These are phyloP conservation scores for Neophaeococcomyces mojaviensis DNA, from an alignment of 2,329 filamentous ascomycete genomes.

Conservation along the genomic window DNA sequence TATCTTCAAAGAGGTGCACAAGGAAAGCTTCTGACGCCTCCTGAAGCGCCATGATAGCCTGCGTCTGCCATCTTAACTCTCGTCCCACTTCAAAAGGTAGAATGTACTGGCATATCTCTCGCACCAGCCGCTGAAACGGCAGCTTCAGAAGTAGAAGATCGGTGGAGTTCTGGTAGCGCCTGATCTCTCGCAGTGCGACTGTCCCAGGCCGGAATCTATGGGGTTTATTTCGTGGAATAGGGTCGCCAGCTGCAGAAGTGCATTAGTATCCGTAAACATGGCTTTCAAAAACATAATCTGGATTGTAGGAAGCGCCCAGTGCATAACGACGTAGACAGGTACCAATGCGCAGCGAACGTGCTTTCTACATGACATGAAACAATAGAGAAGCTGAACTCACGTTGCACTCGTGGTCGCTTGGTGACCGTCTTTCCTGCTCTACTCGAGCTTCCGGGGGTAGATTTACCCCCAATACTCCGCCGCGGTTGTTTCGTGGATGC, in stretches of 20 bases:
- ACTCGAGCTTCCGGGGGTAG: constrained; percentile 12
- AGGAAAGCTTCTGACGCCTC: constrained; percentile 95
- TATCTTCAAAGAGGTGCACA: constrained; percentile 92
- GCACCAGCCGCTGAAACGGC: constrained; percentile 41
- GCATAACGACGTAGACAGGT: too few species aligned
- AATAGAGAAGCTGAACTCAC: constrained; percentile 25
- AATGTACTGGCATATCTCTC: constrained; percentile 47
- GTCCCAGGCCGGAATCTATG: constrained; percentile 71
- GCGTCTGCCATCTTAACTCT: constrained; percentile 89
- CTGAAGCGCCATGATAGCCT: constrained; percentile 86
- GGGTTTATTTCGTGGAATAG: constrained; percentile 53
- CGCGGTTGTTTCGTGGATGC: constrained; percentile 6
- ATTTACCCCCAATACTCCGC: constrained; percentile 16
- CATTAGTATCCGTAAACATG: constrained; percentile 11
- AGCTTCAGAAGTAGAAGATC: constrained; percentile 69
- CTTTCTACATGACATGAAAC: too few species aligned
- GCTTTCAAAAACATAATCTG: too few species aligned
- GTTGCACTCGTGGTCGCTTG: constrained; percentile 25
- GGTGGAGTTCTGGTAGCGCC: constrained; percentile 80
- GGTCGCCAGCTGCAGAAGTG: constrained; percentile 57
- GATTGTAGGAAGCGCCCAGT: constrained; percentile 12
- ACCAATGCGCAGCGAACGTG: too few species aligned
- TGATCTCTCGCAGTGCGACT: constrained; percentile 81
- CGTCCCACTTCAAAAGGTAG: constrained; percentile 53
- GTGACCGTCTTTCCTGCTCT: constrained; percentile 15